phyloP scores from a whole-genome alignment of 2,329 filamentous ascomycete genomes.

The Dendrostoma leiphaemia region DNA sequence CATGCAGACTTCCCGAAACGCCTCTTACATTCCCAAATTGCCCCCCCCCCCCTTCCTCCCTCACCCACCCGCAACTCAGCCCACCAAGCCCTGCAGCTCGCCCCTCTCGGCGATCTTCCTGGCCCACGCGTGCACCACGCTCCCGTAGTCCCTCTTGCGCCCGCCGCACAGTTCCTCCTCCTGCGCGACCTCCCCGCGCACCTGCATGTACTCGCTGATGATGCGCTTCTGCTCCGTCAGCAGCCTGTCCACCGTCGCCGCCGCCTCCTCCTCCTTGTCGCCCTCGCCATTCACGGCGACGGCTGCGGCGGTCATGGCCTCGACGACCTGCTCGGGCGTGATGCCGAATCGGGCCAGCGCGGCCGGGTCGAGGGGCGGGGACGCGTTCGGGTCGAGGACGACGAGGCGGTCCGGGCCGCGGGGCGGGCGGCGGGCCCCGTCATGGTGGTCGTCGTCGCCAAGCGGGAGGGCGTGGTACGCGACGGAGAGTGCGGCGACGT shows the following conservation, averaged over 20 bases:
- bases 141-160: conserved; percentile 66
- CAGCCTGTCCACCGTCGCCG: conserved; percentile 37
- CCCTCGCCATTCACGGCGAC: not conserved
- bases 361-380: not conserved
- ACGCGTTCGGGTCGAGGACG: not conserved
- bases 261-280: conserved; percentile 25
- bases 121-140: conserved; percentile 68
- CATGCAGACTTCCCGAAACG: no score
- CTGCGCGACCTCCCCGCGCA: conserved; percentile 41
- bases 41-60: no score
- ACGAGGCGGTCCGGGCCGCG: not conserved
- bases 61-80: not conserved
- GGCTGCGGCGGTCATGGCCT: not conserved
- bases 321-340: not conserved
- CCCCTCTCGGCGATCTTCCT: conserved; percentile 66
- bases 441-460: no score
- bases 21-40: no score
- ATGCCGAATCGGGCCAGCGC: conserved; percentile 8
- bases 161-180: conserved; percentile 52
- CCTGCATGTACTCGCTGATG: conserved; percentile 46
- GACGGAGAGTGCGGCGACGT: conserved; percentile 30
- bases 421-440: not conserved
- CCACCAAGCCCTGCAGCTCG: conserved; percentile 45
- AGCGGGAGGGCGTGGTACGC: conserved; percentile 35
- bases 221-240: conserved; percentile 39